Base-by-base conservation (phyloP, 345 rosid species). In the Aquilaria sinensis region DNA sequence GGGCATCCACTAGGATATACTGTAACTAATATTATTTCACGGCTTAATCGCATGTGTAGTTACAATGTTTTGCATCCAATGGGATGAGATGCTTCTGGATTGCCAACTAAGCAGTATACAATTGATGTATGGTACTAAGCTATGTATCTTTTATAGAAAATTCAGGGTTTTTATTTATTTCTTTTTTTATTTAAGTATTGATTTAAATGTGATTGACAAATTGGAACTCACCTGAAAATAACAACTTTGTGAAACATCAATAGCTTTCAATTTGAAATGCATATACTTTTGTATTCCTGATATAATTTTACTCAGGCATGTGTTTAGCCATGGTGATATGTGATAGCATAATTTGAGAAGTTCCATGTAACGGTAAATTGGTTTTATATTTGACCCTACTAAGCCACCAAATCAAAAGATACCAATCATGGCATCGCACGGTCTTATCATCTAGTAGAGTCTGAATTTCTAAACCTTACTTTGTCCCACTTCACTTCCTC, bases 71-170 rank as follows among this genome's bases (percentile, higher is more conserved):
- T 93, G 79, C 98, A 90, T 63, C 98, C 96, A 1, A 89, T 87
- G 96, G 98, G 96, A 52, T 93, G 97, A 94, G 98, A 93, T 87
- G 97, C 98, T 32, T 93, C 89, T 60, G 98, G 98, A 57, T 80
- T 93, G 79, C 98, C 98, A 48, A 96, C 98, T 2, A 96, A 93
- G 79, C 98, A 93, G 67, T 90, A 90, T 51, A 97, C 97, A 3
- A 93, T 90, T 64, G 92, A 90, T 91, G 97, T 93, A 11, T 71
- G 49, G n/a, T 52, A 34, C 23, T 23, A 23, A 23, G 23, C 23
- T 48, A 9, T 31, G 3, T 31, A 41, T 14, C 49, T n/a, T 37
- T 58, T 47, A 6, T 33, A 53, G 23, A 64, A 67, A 14, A 5
- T 47, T 47, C 23, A 45, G 59, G 68, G 12, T 55, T 47, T 64